Conservation (phyloP, 1,284 basidiomycete genomes). For the Ganoderma boninense region DNA sequence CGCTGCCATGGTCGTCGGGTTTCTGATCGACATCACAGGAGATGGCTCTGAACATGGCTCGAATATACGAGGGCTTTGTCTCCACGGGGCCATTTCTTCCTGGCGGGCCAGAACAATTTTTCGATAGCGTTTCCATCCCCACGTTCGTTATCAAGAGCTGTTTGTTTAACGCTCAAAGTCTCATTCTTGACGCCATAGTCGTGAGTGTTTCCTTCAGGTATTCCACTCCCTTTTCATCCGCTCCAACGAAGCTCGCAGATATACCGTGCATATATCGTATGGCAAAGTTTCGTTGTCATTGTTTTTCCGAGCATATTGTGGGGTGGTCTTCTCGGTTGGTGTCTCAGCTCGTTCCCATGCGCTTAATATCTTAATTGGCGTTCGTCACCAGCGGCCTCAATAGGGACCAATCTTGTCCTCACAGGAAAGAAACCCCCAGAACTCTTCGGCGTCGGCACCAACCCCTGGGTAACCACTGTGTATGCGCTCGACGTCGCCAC, state of each 20-base stretch:
- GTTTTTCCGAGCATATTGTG: conserved; percentile 37
- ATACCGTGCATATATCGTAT: conserved; percentile 41
- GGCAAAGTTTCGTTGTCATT: conserved; percentile 36
- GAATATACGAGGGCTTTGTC: conserved; percentile 33
- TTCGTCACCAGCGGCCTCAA: conserved; percentile 13
- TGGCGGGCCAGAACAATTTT: conserved; percentile 31
- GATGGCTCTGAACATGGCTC: conserved; percentile 31
- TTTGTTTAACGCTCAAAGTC: conserved; percentile 44
- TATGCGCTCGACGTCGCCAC: conserved; percentile 39
- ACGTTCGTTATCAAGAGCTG: conserved; percentile 38
- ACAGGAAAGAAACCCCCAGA: conserved; percentile 19
- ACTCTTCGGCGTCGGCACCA: conserved; percentile 30
- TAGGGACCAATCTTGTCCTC: conserved; percentile 13
- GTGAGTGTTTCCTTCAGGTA: conserved; percentile 29
- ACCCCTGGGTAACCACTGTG: conserved; percentile 41
- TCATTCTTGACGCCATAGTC: conserved; percentile 44
- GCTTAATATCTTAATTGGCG: neutral
- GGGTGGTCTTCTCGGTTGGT: conserved; percentile 33
- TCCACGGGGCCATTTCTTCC: conserved; percentile 16
- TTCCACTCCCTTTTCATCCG: neutral
- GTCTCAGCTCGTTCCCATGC: neutral
- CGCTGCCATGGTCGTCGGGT: neutral
- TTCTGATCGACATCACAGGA: conserved; percentile 24
- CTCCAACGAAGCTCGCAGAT: conserved; percentile 31
- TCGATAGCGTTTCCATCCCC: conserved; percentile 36